A percentile compares a stretch with the other conserved stretches of the same genome.
Conservation (phyloP, 2,329 filamentous ascomycete genomes). For the Botrytis hyacinthi region DNA sequence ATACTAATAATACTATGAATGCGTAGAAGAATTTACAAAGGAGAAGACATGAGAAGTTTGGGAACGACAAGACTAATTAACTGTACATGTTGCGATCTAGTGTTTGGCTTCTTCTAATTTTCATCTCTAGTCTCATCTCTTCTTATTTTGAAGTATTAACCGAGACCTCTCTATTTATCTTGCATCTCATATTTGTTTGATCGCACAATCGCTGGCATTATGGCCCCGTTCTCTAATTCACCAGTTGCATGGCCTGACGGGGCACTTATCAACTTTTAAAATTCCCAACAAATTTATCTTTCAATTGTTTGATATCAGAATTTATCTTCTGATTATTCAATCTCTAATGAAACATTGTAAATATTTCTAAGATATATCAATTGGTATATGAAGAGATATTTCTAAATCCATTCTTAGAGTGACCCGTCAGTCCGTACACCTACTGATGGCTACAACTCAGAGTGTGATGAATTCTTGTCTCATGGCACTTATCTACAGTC, state of each 20-base stretch:
- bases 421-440: too few species aligned
- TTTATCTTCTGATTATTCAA: too few species aligned
- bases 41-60: not conserved
- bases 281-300: too few species aligned
- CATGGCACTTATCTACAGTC: not conserved
- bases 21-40: accelerated
- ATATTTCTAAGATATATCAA: too few species aligned
- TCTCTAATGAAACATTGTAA: too few species aligned
- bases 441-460: not conserved
- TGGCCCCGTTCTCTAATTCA: not conserved
- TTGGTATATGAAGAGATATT: too few species aligned
- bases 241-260: too few species aligned
- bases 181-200: not conserved
- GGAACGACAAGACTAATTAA: not conserved
- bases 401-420: too few species aligned
- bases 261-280: too few species aligned
- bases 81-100: not conserved
- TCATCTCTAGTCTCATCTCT: not conserved
- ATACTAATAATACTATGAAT: not conserved
- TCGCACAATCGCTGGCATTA: not conserved
- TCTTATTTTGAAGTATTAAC: not conserved
- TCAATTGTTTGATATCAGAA: too few species aligned
- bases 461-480: not conserved
- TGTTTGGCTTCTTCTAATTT: not conserved
- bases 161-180: too few species aligned